Conservation (phyloP, 441 rosid species). For the California macrophylla region DNA sequence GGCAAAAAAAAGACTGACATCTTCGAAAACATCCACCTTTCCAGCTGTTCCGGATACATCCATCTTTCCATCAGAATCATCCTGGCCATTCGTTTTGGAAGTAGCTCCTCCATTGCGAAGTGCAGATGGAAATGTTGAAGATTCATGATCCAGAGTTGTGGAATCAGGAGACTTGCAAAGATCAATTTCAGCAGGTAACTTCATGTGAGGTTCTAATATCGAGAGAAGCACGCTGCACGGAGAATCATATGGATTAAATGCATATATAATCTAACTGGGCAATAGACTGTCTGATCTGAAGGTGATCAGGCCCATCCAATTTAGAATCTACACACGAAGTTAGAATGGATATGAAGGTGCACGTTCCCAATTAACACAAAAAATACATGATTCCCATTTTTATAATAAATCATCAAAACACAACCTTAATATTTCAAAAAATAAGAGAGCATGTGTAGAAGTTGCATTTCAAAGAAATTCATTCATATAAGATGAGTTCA, state of each 20-base stretch:
- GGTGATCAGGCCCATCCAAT: neutral
- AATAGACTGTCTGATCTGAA: neutral
- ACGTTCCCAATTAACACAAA: neutral
- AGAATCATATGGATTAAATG: slow-evolving; percentile 23
- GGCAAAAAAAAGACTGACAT: slow-evolving; percentile 50
- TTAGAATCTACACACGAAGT: neutral
- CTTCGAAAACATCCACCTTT: slow-evolving; percentile 51
- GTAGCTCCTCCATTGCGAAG: slow-evolving; percentile 22
- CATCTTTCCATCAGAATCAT: slow-evolving; percentile 46
- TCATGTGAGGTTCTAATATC: slow-evolving; percentile 66
- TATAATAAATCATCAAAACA: neutral
- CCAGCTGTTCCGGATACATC: slow-evolving; percentile 41
- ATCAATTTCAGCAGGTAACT: slow-evolving; percentile 72
- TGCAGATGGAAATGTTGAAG: slow-evolving; percentile 27
- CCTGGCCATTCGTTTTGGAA: slow-evolving; percentile 33
- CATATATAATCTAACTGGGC: slow-evolving; percentile 8
- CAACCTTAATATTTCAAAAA: neutral
- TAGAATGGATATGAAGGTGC: too few species aligned
- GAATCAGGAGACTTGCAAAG: slow-evolving; percentile 45
- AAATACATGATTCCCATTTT: neutral
- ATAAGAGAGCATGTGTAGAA: neutral
- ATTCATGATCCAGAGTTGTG: slow-evolving; percentile 33
- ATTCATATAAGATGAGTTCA: neutral
- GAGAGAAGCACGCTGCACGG: slow-evolving; percentile 72
- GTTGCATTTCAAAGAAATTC: neutral